Evolutionary conservation across 2,329 filamentous ascomycete genomes (phyloP).

Genomic region (Chaetomium sp.): DNA sequence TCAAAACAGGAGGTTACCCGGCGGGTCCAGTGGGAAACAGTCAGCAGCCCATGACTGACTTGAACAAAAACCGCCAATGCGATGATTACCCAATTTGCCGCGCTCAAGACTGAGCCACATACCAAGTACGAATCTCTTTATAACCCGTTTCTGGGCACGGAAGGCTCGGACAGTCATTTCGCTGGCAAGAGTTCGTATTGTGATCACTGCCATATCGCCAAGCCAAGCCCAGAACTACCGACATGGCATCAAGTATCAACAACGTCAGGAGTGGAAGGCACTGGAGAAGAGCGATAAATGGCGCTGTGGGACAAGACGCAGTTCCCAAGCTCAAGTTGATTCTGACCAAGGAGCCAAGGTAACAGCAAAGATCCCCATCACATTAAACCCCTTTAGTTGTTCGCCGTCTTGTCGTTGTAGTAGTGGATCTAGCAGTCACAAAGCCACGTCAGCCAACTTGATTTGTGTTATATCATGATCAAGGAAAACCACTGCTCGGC

Average conservation of each 20-base stretch:
- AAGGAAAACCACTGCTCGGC: not conserved
- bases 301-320: not conserved
- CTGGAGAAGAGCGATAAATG: not conserved
- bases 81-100: not conserved
- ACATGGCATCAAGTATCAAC: not conserved
- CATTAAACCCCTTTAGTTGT: slow-evolving; percentile 28
- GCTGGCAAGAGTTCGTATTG: not conserved
- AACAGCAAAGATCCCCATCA: not conserved
- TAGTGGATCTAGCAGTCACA: slow-evolving; percentile 32
- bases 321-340: not conserved
- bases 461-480: no score
- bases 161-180: not conserved
- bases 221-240: not conserved
- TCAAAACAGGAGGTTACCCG: not conserved
- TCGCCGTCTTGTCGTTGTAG: slow-evolving; percentile 37
- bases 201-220: not conserved
- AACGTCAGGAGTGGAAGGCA: not conserved
- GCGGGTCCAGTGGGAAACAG: not conserved
- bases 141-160: not conserved
- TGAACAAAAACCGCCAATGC: not conserved
- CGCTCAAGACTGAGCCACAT: not conserved
- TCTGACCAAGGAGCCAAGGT: not conserved
- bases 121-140: not conserved
- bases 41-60: not conserved
- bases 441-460: not conserved